Conservation (phyloP, 2,329 filamentous ascomycete species). For the Diaporthe sp. region DNA sequence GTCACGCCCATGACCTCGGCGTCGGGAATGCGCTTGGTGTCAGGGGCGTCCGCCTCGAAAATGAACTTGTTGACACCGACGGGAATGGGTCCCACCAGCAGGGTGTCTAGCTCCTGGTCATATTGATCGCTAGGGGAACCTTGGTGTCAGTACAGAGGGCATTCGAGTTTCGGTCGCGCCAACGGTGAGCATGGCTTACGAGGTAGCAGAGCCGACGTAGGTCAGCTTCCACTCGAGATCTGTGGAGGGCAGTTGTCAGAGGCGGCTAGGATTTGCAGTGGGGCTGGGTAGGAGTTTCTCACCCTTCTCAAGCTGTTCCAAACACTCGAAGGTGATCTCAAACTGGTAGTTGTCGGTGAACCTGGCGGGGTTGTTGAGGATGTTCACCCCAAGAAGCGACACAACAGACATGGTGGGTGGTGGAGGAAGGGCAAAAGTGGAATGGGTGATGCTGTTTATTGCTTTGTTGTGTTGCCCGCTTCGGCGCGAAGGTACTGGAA, state of each 20-base stretch:
- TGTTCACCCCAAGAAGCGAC: conserved; percentile 92
- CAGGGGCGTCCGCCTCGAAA: conserved; percentile 94
- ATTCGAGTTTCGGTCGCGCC: conserved; percentile 16
- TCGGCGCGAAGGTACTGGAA: neutral
- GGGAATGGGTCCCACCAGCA: conserved; percentile 96
- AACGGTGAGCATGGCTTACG: conserved; percentile 67
- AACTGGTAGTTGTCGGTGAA: conserved; percentile 96
- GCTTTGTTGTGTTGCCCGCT: neutral
- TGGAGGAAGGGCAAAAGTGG: neutral
- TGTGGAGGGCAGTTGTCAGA: conserved; percentile 47
- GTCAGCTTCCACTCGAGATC: conserved; percentile 99
- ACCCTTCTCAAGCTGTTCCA: conserved; percentile 95
- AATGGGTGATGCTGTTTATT: neutral
- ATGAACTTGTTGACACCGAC: conserved; percentile 99
- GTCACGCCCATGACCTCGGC: conserved; percentile 97
- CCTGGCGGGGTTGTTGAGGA: conserved; percentile 95
- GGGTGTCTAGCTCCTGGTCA: conserved; percentile 96
- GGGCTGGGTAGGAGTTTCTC: conserved; percentile 37
- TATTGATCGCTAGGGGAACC: conserved; percentile 79
- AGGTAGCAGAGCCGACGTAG: conserved; percentile 97
- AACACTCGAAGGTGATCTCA: conserved; percentile 98
- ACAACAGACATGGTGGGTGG: conserved; percentile 83
- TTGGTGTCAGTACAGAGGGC: conserved; percentile 24
- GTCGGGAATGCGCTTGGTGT: conserved; percentile 89
- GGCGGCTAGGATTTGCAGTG: neutral